phyloP scores from a whole-genome alignment of 306 rosid species.

The Rosa chinensis region DNA sequence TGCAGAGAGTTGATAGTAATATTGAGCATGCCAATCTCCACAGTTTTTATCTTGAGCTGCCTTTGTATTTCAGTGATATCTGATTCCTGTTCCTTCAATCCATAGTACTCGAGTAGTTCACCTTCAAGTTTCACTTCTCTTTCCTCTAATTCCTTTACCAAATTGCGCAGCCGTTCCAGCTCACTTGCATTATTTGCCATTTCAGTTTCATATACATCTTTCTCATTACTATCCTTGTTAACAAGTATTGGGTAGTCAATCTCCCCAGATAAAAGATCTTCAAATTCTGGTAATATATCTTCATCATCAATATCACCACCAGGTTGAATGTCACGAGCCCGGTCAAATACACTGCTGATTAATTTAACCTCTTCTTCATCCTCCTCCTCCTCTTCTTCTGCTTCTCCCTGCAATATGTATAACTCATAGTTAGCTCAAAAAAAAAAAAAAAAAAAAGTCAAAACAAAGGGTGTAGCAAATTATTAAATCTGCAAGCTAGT shows the following conservation, averaged over 20 bases:
- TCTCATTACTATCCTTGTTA: conserved; percentile 41
- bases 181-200: conserved; percentile 83
- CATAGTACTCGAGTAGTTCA: conserved; percentile 83
- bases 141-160: conserved; percentile 88
- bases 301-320: conserved; percentile 54
- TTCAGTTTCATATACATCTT: conserved; percentile 66
- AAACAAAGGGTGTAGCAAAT: conserved; percentile 6
- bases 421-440: conserved; percentile 19
- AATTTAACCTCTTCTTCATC: conserved; percentile 75
- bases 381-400: conserved; percentile 40
- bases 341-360: conserved; percentile 72
- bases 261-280: conserved; percentile 76
- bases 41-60: conserved; percentile 74
- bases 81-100: conserved; percentile 79
- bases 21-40: conserved; percentile 74
- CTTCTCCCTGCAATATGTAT: conserved; percentile 38
- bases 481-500: conserved; percentile 2
- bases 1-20: conserved; percentile 79
- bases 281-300: conserved; percentile 72
- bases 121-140: conserved; percentile 92
- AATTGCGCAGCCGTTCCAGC: conserved; percentile 52
- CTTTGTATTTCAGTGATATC: conserved; percentile 63
- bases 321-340: conserved; percentile 37
- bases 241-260: conserved; percentile 66
- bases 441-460: background rate